Base-by-base conservation (phyloP, 2,329 filamentous ascomycete species). In the Coniochaeta hoffmannii region DNA sequence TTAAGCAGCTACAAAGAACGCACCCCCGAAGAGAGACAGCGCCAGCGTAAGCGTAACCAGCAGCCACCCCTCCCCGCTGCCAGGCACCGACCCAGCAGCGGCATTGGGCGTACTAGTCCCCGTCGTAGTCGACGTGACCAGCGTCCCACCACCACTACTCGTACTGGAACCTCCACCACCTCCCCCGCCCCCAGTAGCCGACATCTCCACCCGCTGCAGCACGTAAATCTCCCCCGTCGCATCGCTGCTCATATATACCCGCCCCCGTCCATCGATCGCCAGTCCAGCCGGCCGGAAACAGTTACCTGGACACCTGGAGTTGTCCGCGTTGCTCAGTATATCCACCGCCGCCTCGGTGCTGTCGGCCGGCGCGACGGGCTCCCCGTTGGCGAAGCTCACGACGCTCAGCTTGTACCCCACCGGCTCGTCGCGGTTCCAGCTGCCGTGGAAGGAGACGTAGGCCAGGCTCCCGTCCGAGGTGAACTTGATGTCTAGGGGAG, bases 401-500 rank as follows among this genome's bases (percentile, higher is more conserved):
- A 63, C 60, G 8, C 71, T 67, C 50, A 82, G 65, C 56, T 68
- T 70, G 66, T 82, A 82, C 34, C 78, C 78, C 1, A 71, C 68
- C 1, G 76, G 73, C 12, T 67, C 62, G 7, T 71, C 64, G 28
- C 72, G 70, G 63, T 76, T 69, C 72, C 87, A 90, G 67, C 81
- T 86, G 14, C 88, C 87, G 67, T 89, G 87, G 69, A 90, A 89
- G 0, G 82, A 76, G 17, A 91, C 72, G 70, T 81, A 90, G 1
- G 85, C 86, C 2, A 74, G 77, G 12, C 76, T 78, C 34, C 80
- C 81, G 38, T 76, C 69, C 0, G 73, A 63, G 59, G 80, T 76
- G 71, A 91, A 91, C 58, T 83, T 82, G 64, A 90, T 80, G 60
- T 89, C 86, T 1, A 90, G 72, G 0, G 88, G 88, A 0, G 88